Evolutionary conservation across 192 early-diverging fungal genomes (phyloP).

Genomic region (Chytriomyces sp.): DNA sequence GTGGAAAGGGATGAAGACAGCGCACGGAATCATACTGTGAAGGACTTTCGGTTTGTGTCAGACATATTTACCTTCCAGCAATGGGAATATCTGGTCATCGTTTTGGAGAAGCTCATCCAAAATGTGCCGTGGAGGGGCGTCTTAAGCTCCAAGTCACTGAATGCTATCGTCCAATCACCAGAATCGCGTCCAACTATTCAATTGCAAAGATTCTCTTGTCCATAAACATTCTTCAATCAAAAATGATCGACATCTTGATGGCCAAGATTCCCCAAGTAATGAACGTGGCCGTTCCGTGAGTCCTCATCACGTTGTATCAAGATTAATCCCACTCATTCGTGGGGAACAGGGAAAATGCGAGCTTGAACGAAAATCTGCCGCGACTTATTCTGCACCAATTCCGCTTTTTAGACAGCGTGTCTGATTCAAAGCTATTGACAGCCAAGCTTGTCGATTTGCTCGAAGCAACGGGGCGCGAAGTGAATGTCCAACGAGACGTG

Average conservation of each 20-base stretch:
- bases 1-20: too few relatives aligned
- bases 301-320: not conserved
- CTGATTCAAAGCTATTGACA: slow-evolving; percentile 12
- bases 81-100: too few relatives aligned
- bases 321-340: not conserved
- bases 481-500: slow-evolving; percentile 1
- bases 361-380: slow-evolving; percentile 18
- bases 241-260: slow-evolving; percentile 1
- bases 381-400: slow-evolving; percentile 23
- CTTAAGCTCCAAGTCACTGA: not conserved
- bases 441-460: slow-evolving; percentile 7
- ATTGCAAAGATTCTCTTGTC: slow-evolving; percentile 23
- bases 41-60: too few relatives aligned
- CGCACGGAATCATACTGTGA: too few relatives aligned
- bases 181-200: slow-evolving; percentile 15
- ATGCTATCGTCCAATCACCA: not conserved
- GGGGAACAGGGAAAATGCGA: not conserved
- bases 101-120: not conserved
- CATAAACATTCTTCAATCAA: slow-evolving; percentile 1
- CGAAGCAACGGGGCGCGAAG: not conserved
- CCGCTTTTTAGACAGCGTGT: slow-evolving; percentile 14
- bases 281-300: not conserved
- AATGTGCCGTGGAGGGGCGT: not conserved
- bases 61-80: too few relatives aligned
- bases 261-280: slow-evolving; percentile 11